A percentile compares a stretch with the other conserved stretches of the same genome.
phyloP scores from a whole-genome alignment of 352 stramenopile species.

The Elongisporangium senticosum region DNA sequence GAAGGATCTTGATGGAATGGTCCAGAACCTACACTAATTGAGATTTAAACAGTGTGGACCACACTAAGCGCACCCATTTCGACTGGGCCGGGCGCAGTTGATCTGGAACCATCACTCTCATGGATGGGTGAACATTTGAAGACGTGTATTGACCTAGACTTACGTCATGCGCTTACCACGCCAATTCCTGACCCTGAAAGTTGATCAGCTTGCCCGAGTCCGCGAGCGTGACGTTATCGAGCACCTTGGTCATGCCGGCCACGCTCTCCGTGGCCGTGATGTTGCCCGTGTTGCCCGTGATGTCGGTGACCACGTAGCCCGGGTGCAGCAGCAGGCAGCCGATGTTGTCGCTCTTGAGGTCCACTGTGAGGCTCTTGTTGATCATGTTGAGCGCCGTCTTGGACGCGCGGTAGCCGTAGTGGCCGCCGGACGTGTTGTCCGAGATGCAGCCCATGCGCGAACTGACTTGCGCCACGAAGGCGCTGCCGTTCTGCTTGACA shows the following conservation, averaged over 20 bases:
- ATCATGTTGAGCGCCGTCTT: slow-evolving; percentile 81
- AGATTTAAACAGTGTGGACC: no score
- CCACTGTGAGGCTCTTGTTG: slow-evolving; percentile 40
- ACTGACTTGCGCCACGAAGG: slow-evolving; percentile 29
- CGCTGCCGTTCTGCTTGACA: slow-evolving; percentile 14
- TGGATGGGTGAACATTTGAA: no score
- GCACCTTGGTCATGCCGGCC: slow-evolving; percentile 17
- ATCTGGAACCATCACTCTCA: no score
- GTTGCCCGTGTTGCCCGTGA: slow-evolving; percentile 24
- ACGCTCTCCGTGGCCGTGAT: slow-evolving; percentile 23
- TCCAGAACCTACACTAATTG: no score
- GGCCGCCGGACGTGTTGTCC: slow-evolving; percentile 3
- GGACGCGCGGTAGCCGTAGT: slow-evolving; percentile 71
- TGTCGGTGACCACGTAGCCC: slow-evolving; percentile 56
- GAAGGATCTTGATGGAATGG: no score
- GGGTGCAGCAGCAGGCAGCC: slow-evolving; percentile 50
- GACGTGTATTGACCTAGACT: no score
- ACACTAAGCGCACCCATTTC: no score
- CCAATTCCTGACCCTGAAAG: slow-evolving; percentile 21
- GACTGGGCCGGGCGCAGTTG: no score
- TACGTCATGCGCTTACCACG: slow-evolving; percentile 21
- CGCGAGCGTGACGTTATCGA: slow-evolving; percentile 18
- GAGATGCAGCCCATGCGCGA: slow-evolving; percentile 31
- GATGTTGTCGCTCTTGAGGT: slow-evolving; percentile 47
- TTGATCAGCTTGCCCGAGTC: slow-evolving; percentile 34